Evolutionary conservation across 768 basidiomycete genomes (phyloP).

Genomic region (Inosperma sp.): DNA sequence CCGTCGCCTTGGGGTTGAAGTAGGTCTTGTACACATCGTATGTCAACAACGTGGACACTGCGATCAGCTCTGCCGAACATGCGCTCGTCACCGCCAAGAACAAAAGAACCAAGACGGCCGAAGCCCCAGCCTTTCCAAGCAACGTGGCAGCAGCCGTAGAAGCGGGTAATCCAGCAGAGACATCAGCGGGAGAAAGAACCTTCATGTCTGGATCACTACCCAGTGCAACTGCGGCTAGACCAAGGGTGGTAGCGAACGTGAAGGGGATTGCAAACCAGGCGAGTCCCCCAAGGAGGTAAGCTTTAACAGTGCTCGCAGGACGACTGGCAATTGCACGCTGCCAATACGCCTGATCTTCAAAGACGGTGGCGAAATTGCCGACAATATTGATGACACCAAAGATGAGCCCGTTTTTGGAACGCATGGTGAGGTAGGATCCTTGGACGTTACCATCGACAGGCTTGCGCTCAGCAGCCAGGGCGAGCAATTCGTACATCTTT

Average conservation of each 20-base stretch:
- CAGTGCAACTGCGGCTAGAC: constrained; percentile 83
- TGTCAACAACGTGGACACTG: constrained; percentile 77
- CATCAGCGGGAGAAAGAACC: constrained; percentile 50
- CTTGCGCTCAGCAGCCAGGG: constrained; percentile 42
- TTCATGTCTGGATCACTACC: constrained; percentile 53
- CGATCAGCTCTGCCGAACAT: constrained; percentile 87
- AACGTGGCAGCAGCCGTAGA: constrained; percentile 80
- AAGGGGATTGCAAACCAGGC: constrained; percentile 93
- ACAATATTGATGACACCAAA: constrained; percentile 87
- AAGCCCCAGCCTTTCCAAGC: constrained; percentile 75
- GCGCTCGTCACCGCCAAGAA: constrained; percentile 80
- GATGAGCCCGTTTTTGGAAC: constrained; percentile 70
- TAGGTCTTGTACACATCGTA: constrained; percentile 80
- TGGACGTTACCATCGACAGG: constrained; percentile 81
- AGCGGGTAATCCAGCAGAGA: constrained; percentile 85
- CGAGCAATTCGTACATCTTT: constrained; percentile 76
- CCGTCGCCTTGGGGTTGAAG: constrained; percentile 78
- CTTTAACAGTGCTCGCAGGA: constrained; percentile 84
- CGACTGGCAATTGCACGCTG: constrained; percentile 86
- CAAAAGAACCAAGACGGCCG: constrained; percentile 71
- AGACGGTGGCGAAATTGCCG: constrained; percentile 68
- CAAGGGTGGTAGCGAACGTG: constrained; percentile 80
- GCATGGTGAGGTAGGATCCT: constrained; percentile 81
- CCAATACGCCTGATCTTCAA: constrained; percentile 78
- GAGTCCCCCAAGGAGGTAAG: constrained; percentile 82